A percentile compares a stretch with the other conserved stretches of the same genome.
Conservation (phyloP, 148 eudicot species). For the Dysphania ambrosioides region DNA sequence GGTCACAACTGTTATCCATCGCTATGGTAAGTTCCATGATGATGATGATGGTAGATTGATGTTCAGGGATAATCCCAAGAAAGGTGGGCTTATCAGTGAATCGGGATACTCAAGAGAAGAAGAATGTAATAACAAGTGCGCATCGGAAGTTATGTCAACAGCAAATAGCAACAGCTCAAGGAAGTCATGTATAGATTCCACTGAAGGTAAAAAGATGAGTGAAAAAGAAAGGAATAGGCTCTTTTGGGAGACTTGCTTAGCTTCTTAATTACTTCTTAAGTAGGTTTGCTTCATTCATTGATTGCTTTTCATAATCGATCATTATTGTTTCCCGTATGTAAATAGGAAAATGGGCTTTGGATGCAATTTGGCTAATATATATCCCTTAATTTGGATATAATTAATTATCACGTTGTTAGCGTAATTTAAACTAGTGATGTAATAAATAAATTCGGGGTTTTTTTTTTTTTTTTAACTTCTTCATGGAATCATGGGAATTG, state of each 20-base stretch:
- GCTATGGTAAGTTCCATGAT: slow-evolving; percentile 8
- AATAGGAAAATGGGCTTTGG: background rate
- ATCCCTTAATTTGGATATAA: too few relatives aligned
- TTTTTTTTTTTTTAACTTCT: background rate
- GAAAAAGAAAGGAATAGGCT: slow-evolving; percentile 57
- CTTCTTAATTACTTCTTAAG: slow-evolving; percentile 55
- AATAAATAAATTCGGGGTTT: too few relatives aligned
- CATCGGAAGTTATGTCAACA: slow-evolving; percentile 34
- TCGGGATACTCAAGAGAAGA: background rate
- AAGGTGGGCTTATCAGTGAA: slow-evolving; percentile 8
- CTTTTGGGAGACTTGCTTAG: slow-evolving; percentile 88
- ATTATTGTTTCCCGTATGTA: background rate
- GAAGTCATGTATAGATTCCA: slow-evolving; percentile 35
- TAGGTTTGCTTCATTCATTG: background rate
- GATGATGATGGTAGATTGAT: slow-evolving; percentile 13
- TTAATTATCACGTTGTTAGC: background rate
- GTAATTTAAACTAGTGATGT: too few relatives aligned
- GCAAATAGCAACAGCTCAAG: slow-evolving; percentile 31
- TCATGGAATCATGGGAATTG: too few relatives aligned
- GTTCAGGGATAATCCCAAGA: slow-evolving; percentile 11
- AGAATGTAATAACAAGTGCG: background rate
- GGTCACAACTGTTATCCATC: background rate
- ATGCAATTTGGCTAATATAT: too few relatives aligned
- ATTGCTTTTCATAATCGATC: background rate
- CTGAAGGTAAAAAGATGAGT: slow-evolving; percentile 31